Conservation (phyloP, 176 grass and related monocot species). For the Triticum monococcum region DNA sequence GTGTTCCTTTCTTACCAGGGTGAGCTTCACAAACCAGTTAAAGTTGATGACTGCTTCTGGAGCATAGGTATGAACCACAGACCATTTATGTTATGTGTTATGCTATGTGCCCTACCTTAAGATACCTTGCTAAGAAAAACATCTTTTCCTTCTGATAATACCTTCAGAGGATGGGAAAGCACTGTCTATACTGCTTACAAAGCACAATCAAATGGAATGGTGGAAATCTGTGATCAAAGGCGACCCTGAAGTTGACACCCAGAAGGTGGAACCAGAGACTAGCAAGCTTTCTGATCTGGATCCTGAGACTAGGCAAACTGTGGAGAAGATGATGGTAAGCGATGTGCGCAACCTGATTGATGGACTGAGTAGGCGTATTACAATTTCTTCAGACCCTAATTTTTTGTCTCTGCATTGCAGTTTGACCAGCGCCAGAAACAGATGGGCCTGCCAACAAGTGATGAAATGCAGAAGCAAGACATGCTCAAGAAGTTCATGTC, state of each 20-base stretch:
- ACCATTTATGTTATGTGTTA: not conserved
- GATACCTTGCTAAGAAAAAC: not conserved
- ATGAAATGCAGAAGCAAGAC: slow-evolving; percentile 97
- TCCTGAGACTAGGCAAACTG: slow-evolving; percentile 93
- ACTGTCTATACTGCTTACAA: slow-evolving; percentile 75
- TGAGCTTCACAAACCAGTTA: slow-evolving; percentile 72
- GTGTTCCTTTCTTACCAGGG: slow-evolving; percentile 49
- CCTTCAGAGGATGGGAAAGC: slow-evolving; percentile 85
- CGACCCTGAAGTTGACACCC: slow-evolving; percentile 88
- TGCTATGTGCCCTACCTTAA: not conserved
- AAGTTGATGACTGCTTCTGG: slow-evolving; percentile 94
- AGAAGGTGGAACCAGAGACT: slow-evolving; percentile 77
- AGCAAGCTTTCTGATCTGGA: slow-evolving; percentile 93
- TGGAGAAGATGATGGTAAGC: slow-evolving; percentile 99
- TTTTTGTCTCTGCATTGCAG: slow-evolving; percentile 23
- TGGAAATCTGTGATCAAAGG: slow-evolving; percentile 87
- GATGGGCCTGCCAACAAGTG: slow-evolving; percentile 92
- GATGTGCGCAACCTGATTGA: slow-evolving; percentile 1
- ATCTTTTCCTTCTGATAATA: not conserved
- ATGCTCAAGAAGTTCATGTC: slow-evolving; percentile 97
- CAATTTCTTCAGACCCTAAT: not conserved
- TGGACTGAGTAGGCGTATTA: too few species aligned
- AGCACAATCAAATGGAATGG: slow-evolving; percentile 98
- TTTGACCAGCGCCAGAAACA: slow-evolving; percentile 97
- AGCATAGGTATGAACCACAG: slow-evolving; percentile 63